phyloP scores from a whole-genome alignment of 306 rosid species.

The Malus sieversii region DNA sequence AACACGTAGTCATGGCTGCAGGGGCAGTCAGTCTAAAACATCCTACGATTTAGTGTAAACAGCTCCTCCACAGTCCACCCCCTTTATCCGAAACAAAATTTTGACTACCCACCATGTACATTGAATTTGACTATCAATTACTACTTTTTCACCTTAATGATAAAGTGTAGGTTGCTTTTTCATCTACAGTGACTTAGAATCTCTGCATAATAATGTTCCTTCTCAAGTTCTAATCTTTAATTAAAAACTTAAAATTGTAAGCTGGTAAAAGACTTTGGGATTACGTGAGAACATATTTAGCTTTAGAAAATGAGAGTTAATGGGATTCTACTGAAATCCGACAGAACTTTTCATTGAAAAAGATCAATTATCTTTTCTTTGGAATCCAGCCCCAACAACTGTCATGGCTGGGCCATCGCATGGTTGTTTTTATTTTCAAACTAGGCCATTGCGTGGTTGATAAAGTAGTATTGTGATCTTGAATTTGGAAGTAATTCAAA shows the following conservation, averaged over 20 bases:
- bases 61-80: background rate
- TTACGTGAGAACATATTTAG: background rate
- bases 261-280: background rate
- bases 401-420: background rate
- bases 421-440: background rate
- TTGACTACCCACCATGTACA: background rate
- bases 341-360: background rate
- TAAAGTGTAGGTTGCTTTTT: background rate
- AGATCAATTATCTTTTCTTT: background rate
- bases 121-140: background rate
- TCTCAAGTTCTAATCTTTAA: background rate
- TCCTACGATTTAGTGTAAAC: background rate
- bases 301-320: background rate
- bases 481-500: background rate
- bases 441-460: background rate
- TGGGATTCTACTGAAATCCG: background rate
- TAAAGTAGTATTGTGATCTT: background rate
- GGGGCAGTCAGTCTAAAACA: background rate
- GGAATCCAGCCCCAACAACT: background rate
- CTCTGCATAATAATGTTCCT: background rate
- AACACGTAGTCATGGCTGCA: background rate
- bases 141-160: background rate
- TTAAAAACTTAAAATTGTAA: background rate
- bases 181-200: background rate
- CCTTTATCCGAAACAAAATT: background rate